Percentiles rank a stretch among this genome's conserved stretches.
Conservation (phyloP, 768 basidiomycete genomes). For the Kondoa subrosea region DNA sequence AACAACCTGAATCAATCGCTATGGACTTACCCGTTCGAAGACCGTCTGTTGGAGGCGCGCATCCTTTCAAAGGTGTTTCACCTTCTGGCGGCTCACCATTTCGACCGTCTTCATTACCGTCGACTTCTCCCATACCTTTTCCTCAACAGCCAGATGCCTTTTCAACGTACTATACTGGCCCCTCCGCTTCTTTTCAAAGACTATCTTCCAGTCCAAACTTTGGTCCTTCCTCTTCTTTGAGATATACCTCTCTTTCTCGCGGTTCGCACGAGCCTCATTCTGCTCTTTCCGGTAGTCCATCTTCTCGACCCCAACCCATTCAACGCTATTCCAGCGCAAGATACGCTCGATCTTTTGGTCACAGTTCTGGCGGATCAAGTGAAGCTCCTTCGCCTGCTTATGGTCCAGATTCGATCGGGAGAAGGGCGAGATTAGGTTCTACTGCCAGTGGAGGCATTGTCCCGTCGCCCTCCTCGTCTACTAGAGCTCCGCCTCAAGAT, state of each 20-base stretch:
- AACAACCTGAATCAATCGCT: not conserved
- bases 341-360: constrained; percentile 7
- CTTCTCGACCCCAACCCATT: constrained; percentile 14
- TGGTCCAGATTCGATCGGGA: not conserved
- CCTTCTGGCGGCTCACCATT: not conserved
- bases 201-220: not conserved
- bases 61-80: constrained; percentile 15
- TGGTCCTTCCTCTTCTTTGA: constrained; percentile 15
- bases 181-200: not conserved
- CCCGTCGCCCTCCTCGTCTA: constrained; percentile 5
- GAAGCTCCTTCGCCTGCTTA: not conserved
- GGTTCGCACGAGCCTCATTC: not conserved
- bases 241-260: constrained; percentile 1
- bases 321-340: constrained; percentile 10
- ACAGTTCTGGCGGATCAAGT: constrained; percentile 10
- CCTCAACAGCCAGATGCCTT: not conserved
- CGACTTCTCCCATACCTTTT: not conserved
- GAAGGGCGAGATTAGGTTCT: not conserved
- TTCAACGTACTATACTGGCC: not conserved
- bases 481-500: not conserved
- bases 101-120: not conserved
- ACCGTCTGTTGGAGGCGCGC: constrained; percentile 10
- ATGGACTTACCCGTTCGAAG: not conserved
- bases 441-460: no score
- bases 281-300: not conserved